Base-by-base conservation (phyloP, 768 basidiomycete species). In the Tricholoma sp. region DNA sequence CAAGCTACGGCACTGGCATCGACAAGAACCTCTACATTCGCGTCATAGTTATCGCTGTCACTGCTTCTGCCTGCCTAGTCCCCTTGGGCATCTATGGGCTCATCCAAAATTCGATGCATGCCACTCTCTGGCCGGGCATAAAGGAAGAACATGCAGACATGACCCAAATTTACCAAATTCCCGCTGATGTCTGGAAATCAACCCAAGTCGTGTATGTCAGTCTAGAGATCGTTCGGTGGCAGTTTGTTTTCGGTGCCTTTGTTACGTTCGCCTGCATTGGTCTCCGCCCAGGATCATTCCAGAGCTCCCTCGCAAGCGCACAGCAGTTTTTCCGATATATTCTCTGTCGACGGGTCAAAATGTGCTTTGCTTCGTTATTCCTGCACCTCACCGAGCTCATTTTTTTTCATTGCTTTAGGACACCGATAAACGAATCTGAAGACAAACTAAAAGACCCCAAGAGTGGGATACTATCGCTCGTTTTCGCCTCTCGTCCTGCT, bases 201-300 rank as follows among this genome's bases (percentile, higher is more conserved):
- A 18, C 3, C 24, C 13, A 11, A 6, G 37, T n/a, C 2, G 11
- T 6, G 37, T 10, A 39, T 6, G 5, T 39, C 15, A n/a, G 15
- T 1, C 2, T 2, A n/a, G 37, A 39, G 37, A 39, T 39, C 31
- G 71, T 65, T 3, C 76, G 84, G 44, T 84, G 83, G 83, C 51
- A 72, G 28, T 62, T 72, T 13, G 59, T 81, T 6, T 58, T 74
- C 36, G 80, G 76, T 59, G 79, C 82, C 2, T 67, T 85, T 57
- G 10, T 80, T 39, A 87, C 87, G 72, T 88, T 87, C 63, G 66
- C 66, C 15, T 80, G 84, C 72, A 88, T 89, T 63, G 85, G 85
- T 1, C 78, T 86, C 52, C 80, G 79, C 10, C 75, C 77, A 28
- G 86, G 87, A 63, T 83, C 84, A 18, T 70, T 74, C 56, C 77